Evolutionary conservation across 164 flowering plant species (phyloP).

Genomic region (Buxus sempervirens): DNA sequence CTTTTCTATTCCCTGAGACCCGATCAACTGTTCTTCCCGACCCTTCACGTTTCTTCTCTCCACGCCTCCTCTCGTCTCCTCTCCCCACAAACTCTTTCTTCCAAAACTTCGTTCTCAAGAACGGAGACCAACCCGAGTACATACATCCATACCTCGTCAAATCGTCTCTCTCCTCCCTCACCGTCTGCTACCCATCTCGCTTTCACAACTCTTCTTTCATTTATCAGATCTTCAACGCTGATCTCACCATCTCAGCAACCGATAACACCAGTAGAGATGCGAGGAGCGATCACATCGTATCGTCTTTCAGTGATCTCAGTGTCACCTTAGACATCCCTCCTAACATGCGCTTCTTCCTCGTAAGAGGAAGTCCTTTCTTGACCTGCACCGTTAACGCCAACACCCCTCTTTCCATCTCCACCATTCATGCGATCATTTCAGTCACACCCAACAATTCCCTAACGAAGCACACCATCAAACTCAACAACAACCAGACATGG

Average conservation of each 20-base stretch:
- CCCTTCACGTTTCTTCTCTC: constrained; percentile 75
- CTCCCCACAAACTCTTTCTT: constrained; percentile 94
- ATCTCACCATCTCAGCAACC: constrained; percentile 56
- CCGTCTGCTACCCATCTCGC: constrained; percentile 72
- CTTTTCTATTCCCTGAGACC: constrained; percentile 53
- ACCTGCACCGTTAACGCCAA: constrained; percentile 36
- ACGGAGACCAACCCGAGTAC: constrained; percentile 90
- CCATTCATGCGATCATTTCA: constrained; percentile 58
- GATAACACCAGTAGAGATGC: background rate
- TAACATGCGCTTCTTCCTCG: constrained; percentile 59
- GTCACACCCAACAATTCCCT: constrained; percentile 27
- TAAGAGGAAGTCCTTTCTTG: constrained; percentile 85
- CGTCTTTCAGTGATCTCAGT: constrained; percentile 68
- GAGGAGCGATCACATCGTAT: constrained; percentile 34
- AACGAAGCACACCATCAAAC: constrained; percentile 55
- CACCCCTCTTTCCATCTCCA: constrained; percentile 47
- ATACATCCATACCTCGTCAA: constrained; percentile 87
- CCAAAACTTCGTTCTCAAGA: constrained; percentile 79
- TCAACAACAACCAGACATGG: constrained; percentile 88
- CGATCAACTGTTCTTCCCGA: constrained; percentile 81
- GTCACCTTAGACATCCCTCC: constrained; percentile 67
- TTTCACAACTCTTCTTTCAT: constrained; percentile 46
- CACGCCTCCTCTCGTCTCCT: constrained; percentile 66
- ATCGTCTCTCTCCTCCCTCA: constrained; percentile 55
- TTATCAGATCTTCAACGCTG: constrained; percentile 58